These are phyloP conservation scores for Lotmaria passim DNA, from an alignment of 208 protist genomes.

Conservation along the genomic window DNA sequence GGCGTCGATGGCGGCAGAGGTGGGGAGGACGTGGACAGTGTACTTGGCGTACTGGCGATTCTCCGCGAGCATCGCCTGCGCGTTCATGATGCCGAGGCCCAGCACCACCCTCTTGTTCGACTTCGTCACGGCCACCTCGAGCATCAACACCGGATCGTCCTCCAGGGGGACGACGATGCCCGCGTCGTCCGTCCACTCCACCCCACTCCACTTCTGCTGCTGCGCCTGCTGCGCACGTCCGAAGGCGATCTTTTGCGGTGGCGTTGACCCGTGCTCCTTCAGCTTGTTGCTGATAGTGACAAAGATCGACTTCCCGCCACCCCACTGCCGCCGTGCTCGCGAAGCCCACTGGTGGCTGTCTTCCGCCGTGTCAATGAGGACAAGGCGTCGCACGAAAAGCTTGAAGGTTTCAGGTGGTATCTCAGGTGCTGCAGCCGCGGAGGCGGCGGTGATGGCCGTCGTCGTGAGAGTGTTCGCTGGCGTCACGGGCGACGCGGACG, in stretches of 20 bases:
- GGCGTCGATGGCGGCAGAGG: conserved; percentile 64
- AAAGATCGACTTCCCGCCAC: conserved; percentile 58
- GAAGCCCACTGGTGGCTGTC: conserved; percentile 65
- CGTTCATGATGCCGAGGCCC: conserved; percentile 75
- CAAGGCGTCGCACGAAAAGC: conserved; percentile 63
- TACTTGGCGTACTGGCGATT: conserved; percentile 77
- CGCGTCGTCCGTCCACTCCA: conserved; percentile 41
- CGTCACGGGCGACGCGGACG: conserved; percentile 14
- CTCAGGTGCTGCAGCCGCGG: not conserved
- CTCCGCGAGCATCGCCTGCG: conserved; percentile 68
- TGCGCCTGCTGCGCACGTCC: conserved; percentile 37
- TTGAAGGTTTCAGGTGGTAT: conserved; percentile 44
- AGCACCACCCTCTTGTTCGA: conserved; percentile 51
- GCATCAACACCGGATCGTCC: conserved; percentile 71
- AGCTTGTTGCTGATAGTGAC: conserved; percentile 64
- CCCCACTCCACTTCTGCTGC: conserved; percentile 55
- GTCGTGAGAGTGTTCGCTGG: too few species aligned
- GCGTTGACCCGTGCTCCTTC: conserved; percentile 51
- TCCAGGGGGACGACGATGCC: conserved; percentile 58
- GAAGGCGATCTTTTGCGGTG: conserved; percentile 53
- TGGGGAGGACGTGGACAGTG: conserved; percentile 79
- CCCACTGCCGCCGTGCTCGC: conserved; percentile 77
- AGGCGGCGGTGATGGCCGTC: not conserved
- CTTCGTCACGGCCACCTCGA: conserved; percentile 62
- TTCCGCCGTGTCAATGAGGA: conserved; percentile 85